Evolutionary conservation across 2,329 filamentous ascomycete genomes (phyloP).

Genomic region (Penicillium digitatum): DNA sequence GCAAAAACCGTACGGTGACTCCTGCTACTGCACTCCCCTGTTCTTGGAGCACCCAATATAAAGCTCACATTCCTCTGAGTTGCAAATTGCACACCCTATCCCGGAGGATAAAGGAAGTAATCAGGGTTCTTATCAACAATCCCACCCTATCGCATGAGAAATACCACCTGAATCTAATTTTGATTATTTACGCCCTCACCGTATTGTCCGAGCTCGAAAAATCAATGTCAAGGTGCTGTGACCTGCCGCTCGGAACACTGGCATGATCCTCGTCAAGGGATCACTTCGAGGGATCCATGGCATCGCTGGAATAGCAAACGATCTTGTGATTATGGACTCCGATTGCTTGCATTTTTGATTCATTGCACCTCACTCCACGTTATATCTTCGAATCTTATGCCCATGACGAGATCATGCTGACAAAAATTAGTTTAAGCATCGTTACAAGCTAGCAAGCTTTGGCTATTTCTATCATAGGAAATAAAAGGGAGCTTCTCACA

Average conservation of each 20-base stretch:
- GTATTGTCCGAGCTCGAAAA: not conserved
- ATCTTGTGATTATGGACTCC: not conserved
- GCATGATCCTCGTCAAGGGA: not conserved
- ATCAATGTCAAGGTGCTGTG: not conserved
- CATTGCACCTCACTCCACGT: not conserved
- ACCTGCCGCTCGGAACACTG: not conserved
- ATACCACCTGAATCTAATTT: not conserved
- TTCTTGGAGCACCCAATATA: not conserved
- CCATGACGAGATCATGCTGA: constrained; percentile 7
- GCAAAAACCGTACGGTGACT: not conserved
- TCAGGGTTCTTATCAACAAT: not conserved
- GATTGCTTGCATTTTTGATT: not conserved
- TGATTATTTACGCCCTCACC: too few relatives aligned
- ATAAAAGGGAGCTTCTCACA: not conserved
- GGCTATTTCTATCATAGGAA: not conserved
- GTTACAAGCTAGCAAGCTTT: not conserved
- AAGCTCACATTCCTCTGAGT: not conserved
- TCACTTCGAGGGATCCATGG: not conserved
- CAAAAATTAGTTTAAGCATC: not conserved
- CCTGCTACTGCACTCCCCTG: not conserved
- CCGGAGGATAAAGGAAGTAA: constrained; percentile 1
- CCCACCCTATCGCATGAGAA: not conserved
- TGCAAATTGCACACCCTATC: constrained; percentile 1
- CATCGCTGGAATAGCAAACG: not conserved
- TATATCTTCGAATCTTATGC: not conserved